Evolutionary conservation across 345 rosid species (phyloP), one percentile per base, ranked within the genome.

Genomic region (Sisymbrium irio): DNA sequence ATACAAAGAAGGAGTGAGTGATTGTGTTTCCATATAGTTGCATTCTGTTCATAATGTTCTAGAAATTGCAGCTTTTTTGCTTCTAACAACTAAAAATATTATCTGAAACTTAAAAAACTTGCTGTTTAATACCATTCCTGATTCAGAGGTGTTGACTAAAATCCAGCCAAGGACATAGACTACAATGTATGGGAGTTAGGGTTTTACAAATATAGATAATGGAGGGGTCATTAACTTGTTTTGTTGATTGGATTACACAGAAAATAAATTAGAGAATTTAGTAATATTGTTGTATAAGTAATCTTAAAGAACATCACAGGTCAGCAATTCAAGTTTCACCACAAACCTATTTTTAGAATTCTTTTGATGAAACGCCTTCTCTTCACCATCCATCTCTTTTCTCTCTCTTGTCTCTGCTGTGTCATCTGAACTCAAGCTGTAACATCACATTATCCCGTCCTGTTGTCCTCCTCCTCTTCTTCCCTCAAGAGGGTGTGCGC

Each of bases 401-500:
- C 50, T 42, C 8, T 54, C 22, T 42, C 53, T 62, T 20, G 62
- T 73, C 72, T 74, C 67, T 53, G 58, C 12, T 69, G 65, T 76
- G 70, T 67, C 74, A 30, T 60, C 63, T 57, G 68, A 61, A 62
- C 25, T 67, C 68, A 32, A 50, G 75, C 36, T 55, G 70, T 54
- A 76, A 61, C 17, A 76, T 18, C 65, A 55, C 40, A 73, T 73
- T 63, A 39, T 44, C 39, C 7, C 55, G 41, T 51, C 15, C 51
- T 7, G 8, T 41, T 10, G 49, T 51, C 18, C 3, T 71, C 67
- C 9, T 63, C 55, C 9, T 49, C 68, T 15, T 49, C 74, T 78
- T 87, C 54, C 56, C 58, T 77, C 71, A 36, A 80, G 80, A 91
- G 89, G 92, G 89, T 64, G 83, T 84, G 84, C 83, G 51, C 65